A percentile compares a stretch with the other conserved stretches of the same genome.
phyloP scores from a whole-genome alignment of 345 rosid species.

The Gossypium arboreum region DNA sequence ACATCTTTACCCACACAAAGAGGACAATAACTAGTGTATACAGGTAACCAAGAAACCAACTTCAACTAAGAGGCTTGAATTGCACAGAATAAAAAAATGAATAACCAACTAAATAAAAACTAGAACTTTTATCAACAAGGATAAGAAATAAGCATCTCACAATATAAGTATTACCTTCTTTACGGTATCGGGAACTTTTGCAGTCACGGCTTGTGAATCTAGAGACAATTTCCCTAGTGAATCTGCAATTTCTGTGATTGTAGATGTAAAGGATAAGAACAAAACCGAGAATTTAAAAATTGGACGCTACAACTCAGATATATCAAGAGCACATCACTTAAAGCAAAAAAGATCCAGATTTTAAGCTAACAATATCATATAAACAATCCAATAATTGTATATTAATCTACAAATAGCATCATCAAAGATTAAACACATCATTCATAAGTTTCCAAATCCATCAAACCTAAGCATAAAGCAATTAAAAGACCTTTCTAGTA shows the following conservation, averaged over 20 bases:
- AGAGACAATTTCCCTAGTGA: conserved; percentile 54
- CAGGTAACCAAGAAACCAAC: background rate
- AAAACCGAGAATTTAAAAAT: background rate
- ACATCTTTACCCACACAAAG: background rate
- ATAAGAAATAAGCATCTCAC: background rate
- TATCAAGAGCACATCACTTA: background rate
- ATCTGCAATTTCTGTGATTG: conserved; percentile 51
- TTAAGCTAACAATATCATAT: background rate
- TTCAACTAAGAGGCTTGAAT: background rate
- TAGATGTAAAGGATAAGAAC: conserved; percentile 33
- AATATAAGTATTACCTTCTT: conserved; percentile 35
- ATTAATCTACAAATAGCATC: background rate
- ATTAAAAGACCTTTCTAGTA: background rate
- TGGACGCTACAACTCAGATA: background rate
- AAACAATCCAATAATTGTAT: background rate
- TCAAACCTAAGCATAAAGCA: background rate
- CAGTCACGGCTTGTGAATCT: conserved; percentile 37
- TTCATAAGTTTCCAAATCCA: background rate
- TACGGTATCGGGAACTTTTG: conserved; percentile 30
- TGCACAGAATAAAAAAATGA: background rate
- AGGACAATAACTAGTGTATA: background rate
- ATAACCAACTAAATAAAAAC: background rate
- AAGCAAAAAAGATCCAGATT: background rate
- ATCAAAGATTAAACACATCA: background rate
- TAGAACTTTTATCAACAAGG: background rate